phyloP scores from a whole-genome alignment of 305 asterid genomes.

The Fraxinus xanthoxyloides region DNA sequence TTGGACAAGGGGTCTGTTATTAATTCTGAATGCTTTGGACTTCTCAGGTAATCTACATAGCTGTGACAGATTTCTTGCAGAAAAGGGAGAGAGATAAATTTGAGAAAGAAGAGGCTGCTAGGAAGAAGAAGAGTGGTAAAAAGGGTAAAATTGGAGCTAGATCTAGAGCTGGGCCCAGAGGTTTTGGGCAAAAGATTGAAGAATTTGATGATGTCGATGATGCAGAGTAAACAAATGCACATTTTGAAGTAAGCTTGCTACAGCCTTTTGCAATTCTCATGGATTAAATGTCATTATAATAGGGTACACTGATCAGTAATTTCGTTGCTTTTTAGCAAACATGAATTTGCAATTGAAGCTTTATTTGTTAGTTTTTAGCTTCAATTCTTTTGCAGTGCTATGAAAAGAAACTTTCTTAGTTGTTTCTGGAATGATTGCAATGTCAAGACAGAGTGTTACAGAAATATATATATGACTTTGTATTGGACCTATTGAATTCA shows the following conservation, averaged over 20 bases:
- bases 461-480: background rate
- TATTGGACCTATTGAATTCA: too few species aligned
- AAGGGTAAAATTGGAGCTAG: conserved; percentile 42
- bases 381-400: background rate
- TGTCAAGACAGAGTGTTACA: background rate
- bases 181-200: conserved; percentile 73
- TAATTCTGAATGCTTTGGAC: conserved; percentile 12
- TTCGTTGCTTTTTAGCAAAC: background rate
- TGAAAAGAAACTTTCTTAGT: background rate
- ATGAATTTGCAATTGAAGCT: background rate
- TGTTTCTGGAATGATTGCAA: background rate
- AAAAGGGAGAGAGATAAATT: conserved; percentile 77
- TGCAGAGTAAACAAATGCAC: conserved; percentile 11
- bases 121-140: conserved; percentile 55
- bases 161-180: conserved; percentile 68
- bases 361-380: background rate
- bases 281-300: background rate
- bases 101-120: conserved; percentile 74
- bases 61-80: conserved; percentile 78
- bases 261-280: background rate
- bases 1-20: conserved; percentile 6
- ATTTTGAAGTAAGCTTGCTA: background rate
- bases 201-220: conserved; percentile 34
- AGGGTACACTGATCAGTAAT: background rate
- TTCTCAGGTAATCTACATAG: conserved; percentile 75